Evolutionary conservation across 2,329 filamentous ascomycete species (phyloP), one percentile per base, ranked within the genome.

Genomic region (Orbilia javanica): DNA sequence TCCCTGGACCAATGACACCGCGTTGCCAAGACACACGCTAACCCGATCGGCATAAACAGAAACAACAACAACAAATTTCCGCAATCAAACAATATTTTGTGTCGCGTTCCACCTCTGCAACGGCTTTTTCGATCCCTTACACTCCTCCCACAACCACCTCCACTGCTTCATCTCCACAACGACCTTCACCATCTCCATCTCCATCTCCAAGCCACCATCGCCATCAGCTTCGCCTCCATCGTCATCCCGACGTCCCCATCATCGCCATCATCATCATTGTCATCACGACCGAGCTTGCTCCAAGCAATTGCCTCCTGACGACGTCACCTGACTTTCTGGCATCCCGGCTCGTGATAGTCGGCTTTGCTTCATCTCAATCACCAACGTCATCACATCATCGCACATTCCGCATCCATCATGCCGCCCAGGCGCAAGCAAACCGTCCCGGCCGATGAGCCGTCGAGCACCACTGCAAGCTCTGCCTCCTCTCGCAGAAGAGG

Each of bases 21-120:
- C 25, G 20, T 39, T 67, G 62, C 55, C 55, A 57, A 57, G 55
- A 57, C 11, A 11, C 7, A 15, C 18, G 57, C 72, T 76, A 69
- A 64, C 72, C 72, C 8, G 57, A 69, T 76, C 55, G 13, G 72
- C 44, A 44, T 4, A 69, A 69, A 75, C 46, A 69, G 71, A 75
- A 75, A 69, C 72, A 69, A 76, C 72, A 72, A 72, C 68, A 76
- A 76, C 72, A 76, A 65, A 65, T 73, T 48, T 27, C 53, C 55
- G n/a, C 46, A 76, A 75, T 64, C 31, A 69, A 69, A 55, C 29
- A 64, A 50, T 52, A 76, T 65, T 57, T 69, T 65, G 29, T 48
- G 57, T 76, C 72, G 72, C 72, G 72, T 76, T 73, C 62, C 55
- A 34, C 57, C 13, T 53, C 18, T 52, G 46, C 55, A 27, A 60